These are phyloP conservation scores for Globisporangium recalcitrans DNA, from an alignment of 352 stramenopile species.

Conservation along the genomic window DNA sequence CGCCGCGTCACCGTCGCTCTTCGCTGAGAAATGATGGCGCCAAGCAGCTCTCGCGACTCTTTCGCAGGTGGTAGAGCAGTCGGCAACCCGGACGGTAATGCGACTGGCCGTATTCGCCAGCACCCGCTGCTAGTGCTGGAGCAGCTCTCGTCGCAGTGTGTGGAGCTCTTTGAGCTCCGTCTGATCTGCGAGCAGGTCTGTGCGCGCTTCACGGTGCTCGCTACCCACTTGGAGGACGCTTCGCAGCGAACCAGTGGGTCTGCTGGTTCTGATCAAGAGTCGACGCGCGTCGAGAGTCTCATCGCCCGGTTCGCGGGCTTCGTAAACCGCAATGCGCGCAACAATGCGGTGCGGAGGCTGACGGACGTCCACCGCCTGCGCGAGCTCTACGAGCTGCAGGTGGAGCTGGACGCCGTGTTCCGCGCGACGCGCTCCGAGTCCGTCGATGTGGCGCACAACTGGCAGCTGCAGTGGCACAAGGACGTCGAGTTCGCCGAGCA, in stretches of 20 bases:
- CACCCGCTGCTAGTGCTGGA: slow-evolving; percentile 15
- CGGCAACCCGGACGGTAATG: no score
- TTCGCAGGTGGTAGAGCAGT: no score
- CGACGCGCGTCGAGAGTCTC: slow-evolving; percentile 10
- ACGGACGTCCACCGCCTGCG: slow-evolving; percentile 29
- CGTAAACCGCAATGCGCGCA: slow-evolving; percentile 24
- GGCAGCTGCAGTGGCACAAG: slow-evolving; percentile 43
- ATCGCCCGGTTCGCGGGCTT: slow-evolving; percentile 29
- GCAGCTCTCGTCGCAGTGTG: slow-evolving; percentile 17
- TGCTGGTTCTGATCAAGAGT: not conserved
- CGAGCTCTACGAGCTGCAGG: slow-evolving; percentile 33
- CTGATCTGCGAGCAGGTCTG: slow-evolving; percentile 13
- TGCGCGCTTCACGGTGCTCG: slow-evolving; percentile 7
- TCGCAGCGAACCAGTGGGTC: not conserved
- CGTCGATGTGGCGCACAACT: slow-evolving; percentile 37
- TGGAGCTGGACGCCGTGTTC: slow-evolving; percentile 34
- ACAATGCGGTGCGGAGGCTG: slow-evolving; percentile 31
- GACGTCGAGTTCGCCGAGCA: slow-evolving; percentile 41
- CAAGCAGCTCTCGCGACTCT: not conserved
- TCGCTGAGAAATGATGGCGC: not conserved
- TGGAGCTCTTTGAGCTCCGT: slow-evolving; percentile 14
- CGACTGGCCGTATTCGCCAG: not conserved
- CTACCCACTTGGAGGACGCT: slow-evolving; percentile 3
- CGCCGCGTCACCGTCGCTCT: not conserved
- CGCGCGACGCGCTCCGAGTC: slow-evolving; percentile 32